Base-by-base conservation (phyloP, 345 rosid genomes). In the Murraya paniculata region DNA sequence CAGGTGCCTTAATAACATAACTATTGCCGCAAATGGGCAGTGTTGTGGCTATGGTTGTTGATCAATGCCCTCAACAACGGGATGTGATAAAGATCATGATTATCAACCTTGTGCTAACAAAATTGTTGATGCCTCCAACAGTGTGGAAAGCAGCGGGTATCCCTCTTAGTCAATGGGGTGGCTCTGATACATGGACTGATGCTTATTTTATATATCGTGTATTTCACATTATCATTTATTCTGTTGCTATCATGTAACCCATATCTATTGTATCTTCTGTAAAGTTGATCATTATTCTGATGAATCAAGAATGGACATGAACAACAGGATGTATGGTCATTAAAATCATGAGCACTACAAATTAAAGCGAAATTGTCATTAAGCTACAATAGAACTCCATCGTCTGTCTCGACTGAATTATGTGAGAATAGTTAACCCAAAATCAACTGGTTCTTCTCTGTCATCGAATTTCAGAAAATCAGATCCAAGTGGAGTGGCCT, bases 81-180 rank as follows among this genome's bases (percentile, higher is more conserved):
- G 84, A 0, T 84, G 85, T 50, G 80, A 81, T 30, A 14, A 59
- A 4, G 61, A 38, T 18, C 86, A 77, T 48, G 79, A 61, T 75
- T 79, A 77, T 73, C 80, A 75, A 16, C 84, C 85, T 14, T 81
- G 80, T 68, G 64, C 35, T 18, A 71, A 84, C 72, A 81, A 84
- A 72, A 73, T 81, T 30, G 81, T 76, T 9, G 81, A 73, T 73
- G 87, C 83, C 30, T 83, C 88, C 0, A 70, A 65, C n/a, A 82
- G 82, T 4, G 84, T 82, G 88, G 83, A 78, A 82, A 45, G 84
- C 84, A 41, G 71, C 79, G 75, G 84, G 81, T 0, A 82, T 84
- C 60, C 78, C 84, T 13, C 21, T 27, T 21, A 27, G 7, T 2
- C 48, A 84, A 27, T 60, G 73, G 81, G 85, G 91, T 70, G 77